Base-by-base conservation (phyloP, 176 grass and related monocot genomes). In the Metroxylon sagu region DNA sequence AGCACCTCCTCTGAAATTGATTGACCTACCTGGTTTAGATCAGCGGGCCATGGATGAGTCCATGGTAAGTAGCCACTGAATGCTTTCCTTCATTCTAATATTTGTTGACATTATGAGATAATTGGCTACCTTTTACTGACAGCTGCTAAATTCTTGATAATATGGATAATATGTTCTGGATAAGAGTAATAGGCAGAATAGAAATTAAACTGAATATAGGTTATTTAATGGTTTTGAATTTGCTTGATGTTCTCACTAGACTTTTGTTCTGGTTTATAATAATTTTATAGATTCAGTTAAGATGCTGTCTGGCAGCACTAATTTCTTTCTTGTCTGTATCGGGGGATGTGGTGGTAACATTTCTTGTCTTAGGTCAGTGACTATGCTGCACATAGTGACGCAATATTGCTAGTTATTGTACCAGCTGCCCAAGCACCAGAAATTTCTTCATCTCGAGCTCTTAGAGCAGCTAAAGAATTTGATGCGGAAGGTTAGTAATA, bases 341-440 rank as follows among this genome's bases (percentile, higher is more conserved):
- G 10, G 53, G 57, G 53, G 64, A 25, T 60, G 49, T 59, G 29
- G 58, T 60, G 54, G 29, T 56, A 49, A 71, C 18, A 72, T 75
- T 64, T 27, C 18, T 43, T 26, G 54, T 49, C 72, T 1, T 73
- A 95, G 84, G 62, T 85, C 67, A 76, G 75, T 8, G 82, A 82
- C 62, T 88, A 82, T 85, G 78, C 71, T 29, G 64, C 75, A 49
- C 81, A 68, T 69, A 88, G 71, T 68, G 89, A 95, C 71, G 84
- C 81, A 27, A 77, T 95, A 64, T 74, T 95, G 70, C 71, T 95
- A 61, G 81, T 95, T 53, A 70, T 82, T 19, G 25, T 95, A 71
- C 84, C 89, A 58, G 89, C 89, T 64, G 73, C 82, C 49, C 84
- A 95, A 84, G 78, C 89, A 25, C 78, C 89, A 48, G 89, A 95